Evolutionary conservation across 257 asterid species (phyloP), one percentile per base, ranked within the genome.

Genomic region (Paulownia fortunei): DNA sequence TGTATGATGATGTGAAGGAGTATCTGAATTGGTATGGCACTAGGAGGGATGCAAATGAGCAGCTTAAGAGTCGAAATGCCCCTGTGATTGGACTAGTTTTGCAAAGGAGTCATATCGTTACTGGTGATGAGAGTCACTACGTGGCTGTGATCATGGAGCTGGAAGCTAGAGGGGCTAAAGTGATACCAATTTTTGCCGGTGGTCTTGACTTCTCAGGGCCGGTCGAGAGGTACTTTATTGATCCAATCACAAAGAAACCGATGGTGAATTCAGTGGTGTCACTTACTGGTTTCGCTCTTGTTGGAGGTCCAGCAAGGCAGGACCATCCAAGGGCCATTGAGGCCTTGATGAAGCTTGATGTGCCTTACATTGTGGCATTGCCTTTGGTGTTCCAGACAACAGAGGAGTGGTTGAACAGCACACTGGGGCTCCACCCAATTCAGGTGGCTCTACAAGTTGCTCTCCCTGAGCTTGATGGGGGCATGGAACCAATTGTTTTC

Each of bases 81-180:
- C 98, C 99, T 0, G 74, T 93, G 0, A 54, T 95, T 46, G 99
- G 98, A 18, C 86, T 95, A 63, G 96, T 95, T 73, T 37, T 95
- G 86, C 92, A 86, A 72, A 89, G 98, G 89, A 95, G 99, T 63
- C 99, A 95, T 46, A 95, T 95, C 42, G 99, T 95, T 9, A 95
- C 99, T 0, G 99, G 99, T 9, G 99, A 95, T 79, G 99, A 95
- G 74, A 85, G 97, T 64, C 99, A 95, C 78, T 95, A 95, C 73
- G 99, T 91, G 82, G 99, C 98, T 69, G 99, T 95, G 81, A 95
- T 95, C 49, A 95, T 95, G 99, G 99, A 95, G 86, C 87, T 93
- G 39, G 98, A 95, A 75, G 99, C 99, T 18, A 93, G 76, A 79
- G 99, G 99, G 39, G 99, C 99, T 16, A 93, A 89, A 69, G 99